Conservation (phyloP, 768 basidiomycete species). For the Collybia sp. region DNA sequence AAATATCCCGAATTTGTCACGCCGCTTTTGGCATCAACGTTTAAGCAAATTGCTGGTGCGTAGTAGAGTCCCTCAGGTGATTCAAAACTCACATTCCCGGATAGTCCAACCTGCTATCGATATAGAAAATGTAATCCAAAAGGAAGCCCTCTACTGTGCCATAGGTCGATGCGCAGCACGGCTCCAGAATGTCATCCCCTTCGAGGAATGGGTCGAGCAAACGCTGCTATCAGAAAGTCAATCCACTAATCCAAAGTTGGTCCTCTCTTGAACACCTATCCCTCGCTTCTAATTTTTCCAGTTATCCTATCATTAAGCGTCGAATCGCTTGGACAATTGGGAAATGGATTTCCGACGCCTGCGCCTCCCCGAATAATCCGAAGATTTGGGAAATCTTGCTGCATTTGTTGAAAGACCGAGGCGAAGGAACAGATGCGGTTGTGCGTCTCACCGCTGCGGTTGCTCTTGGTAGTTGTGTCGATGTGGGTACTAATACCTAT, state of each 20-base stretch:
- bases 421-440: conserved; percentile 72
- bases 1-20: conserved; percentile 68
- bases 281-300: conserved; percentile 19
- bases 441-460: conserved; percentile 83
- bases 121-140: conserved; percentile 62
- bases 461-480: conserved; percentile 77
- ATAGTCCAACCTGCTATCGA: conserved; percentile 44
- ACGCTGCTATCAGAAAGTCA: conserved; percentile 57
- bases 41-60: conserved; percentile 59
- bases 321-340: conserved; percentile 94
- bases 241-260: conserved; percentile 56
- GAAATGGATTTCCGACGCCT: conserved; percentile 76
- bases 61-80: conserved; percentile 4
- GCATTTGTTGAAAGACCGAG: conserved; percentile 67
- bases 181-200: conserved; percentile 60
- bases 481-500: conserved; percentile 47
- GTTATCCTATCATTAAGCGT: conserved; percentile 91
- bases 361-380: conserved; percentile 52
- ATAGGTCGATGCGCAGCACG: conserved; percentile 75
- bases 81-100: conserved; percentile 1
- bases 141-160: conserved; percentile 86
- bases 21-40: conserved; percentile 57
- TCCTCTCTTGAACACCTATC: conserved; percentile 4
- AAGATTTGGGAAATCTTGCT: conserved; percentile 79
- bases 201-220: conserved; percentile 64